Base-by-base conservation (phyloP, 2,329 filamentous ascomycete genomes). In the Curvularia eragrostidis region DNA sequence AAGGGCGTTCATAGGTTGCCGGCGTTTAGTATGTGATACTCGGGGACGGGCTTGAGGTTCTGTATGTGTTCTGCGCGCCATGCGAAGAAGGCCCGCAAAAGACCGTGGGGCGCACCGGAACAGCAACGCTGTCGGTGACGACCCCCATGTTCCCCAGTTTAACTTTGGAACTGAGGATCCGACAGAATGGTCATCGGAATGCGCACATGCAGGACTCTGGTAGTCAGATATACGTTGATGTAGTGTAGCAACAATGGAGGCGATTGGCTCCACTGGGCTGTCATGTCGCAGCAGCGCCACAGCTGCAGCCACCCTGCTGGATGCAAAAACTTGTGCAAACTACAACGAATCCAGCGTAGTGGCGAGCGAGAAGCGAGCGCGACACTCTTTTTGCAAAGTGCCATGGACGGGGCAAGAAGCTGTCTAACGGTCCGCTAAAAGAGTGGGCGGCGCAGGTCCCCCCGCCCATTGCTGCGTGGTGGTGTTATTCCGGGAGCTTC, bases 161-260 rank as follows among this genome's bases (percentile, higher is more conserved):
- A n/a, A n/a, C n/a, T n/a, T 66, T 71, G 70, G 67, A 59, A 64
- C 51, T 38, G 21, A 32, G 23, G 48, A 65, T 65, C 73, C 72
- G 65, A 58, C 46, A 42, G 48, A 46, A 48, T 66, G 74, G 73
- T 72, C 65, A 67, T 66, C 67, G 72, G 70, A 66, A 65, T 58
- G 54, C 44, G 58, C 67, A 68, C 68, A 72, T 74, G 68, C 64
- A 69, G 52, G 50, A 54, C 48, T 60, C 65, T 56, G 42, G 65
- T 63, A 64, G 58, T 56, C 60, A 56, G 54, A 54, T 52, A 34
- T 13, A 59, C 48, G 51, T 52, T 53, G 56, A 67, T 65, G 61
- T 59, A 59, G 63, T 65, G 63, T 59, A 62, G 54, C 52, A 62
- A 62, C 59, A 58, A 38, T 54, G 19, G 54, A 18, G 52, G 58